phyloP scores from a whole-genome alignment of 129 eudicot genomes.

The Apium graveolens region DNA sequence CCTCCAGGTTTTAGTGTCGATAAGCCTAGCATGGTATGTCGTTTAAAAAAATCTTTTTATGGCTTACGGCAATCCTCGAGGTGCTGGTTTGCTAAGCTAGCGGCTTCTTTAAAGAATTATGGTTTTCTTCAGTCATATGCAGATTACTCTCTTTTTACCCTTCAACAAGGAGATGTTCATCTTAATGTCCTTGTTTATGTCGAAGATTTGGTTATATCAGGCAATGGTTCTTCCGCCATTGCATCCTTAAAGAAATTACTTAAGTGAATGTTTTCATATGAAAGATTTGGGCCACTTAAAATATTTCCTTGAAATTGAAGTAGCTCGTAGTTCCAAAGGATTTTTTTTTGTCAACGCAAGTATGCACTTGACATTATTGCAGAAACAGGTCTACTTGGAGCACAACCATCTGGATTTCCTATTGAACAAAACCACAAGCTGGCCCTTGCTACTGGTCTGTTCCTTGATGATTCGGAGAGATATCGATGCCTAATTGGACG shows the following conservation, averaged over 20 bases:
- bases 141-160: too few species aligned
- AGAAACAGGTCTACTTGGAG: not conserved
- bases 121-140: too few species aligned
- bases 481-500: not conserved
- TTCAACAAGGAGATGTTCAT: too few species aligned
- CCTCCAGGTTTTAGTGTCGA: too few species aligned
- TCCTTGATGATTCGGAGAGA: not conserved
- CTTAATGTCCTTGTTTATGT: too few species aligned
- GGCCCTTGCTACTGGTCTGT: not conserved
- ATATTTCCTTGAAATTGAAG: not conserved
- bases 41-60: not conserved
- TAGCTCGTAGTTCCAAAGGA: not conserved
- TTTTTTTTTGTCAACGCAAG: not conserved
- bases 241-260: too few species aligned
- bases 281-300: not conserved
- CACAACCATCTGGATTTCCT: not conserved
- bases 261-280: not conserved
- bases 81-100: too few species aligned
- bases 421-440: not conserved
- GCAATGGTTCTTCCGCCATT: too few species aligned
- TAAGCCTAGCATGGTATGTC: too few species aligned
- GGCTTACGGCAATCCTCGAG: too few species aligned
- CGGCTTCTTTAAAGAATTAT: too few species aligned
- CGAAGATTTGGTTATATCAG: too few species aligned
- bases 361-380: not conserved